Percentiles rank a stretch among this genome's conserved stretches.
phyloP scores from a whole-genome alignment of 1,284 basidiomycete genomes.

The Ceratobasidium sp. region DNA sequence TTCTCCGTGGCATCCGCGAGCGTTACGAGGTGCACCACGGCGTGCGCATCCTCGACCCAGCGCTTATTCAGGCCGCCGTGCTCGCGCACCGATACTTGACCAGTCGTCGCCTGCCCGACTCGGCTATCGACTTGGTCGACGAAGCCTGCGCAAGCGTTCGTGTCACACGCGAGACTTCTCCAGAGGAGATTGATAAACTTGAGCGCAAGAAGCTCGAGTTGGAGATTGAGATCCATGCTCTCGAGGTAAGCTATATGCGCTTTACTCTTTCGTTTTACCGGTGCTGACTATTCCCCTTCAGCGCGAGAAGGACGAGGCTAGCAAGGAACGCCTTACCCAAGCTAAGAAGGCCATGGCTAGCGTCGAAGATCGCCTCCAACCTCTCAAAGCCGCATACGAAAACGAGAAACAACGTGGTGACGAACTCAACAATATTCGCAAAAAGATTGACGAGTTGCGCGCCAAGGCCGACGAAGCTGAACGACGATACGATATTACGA shows the following conservation, averaged over 20 bases:
- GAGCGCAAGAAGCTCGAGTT: constrained; percentile 91
- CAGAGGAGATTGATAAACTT: constrained; percentile 94
- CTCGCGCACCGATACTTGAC: constrained; percentile 95
- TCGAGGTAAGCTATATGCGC: constrained; percentile 58
- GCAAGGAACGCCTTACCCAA: constrained; percentile 82
- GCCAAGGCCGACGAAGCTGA: constrained; percentile 96
- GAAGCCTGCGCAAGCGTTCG: constrained; percentile 93
- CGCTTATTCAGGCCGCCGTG: constrained; percentile 89
- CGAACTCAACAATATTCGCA: constrained; percentile 80
- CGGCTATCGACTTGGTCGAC: constrained; percentile 92
- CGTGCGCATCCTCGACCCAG: constrained; percentile 88
- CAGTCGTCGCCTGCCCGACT: constrained; percentile 82
- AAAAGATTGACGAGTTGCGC: constrained; percentile 89
- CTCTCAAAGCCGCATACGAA: constrained; percentile 88
- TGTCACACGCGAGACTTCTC: constrained; percentile 92
- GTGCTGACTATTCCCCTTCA: constrained; percentile 27
- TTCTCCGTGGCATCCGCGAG: constrained; percentile 88
- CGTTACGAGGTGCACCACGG: constrained; percentile 80
- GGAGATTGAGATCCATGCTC: constrained; percentile 94
- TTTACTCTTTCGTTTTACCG: neutral
- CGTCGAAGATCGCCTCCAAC: constrained; percentile 89
- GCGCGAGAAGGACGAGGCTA: constrained; percentile 89
- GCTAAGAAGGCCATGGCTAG: constrained; percentile 84
- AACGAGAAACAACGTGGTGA: constrained; percentile 88
- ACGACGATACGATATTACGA: constrained; percentile 81